A percentile compares a stretch with the other conserved stretches of the same genome.
These are phyloP conservation scores for Talaromyces piceae DNA, from an alignment of 2,329 filamentous ascomycete genomes.

Conservation along the genomic window DNA sequence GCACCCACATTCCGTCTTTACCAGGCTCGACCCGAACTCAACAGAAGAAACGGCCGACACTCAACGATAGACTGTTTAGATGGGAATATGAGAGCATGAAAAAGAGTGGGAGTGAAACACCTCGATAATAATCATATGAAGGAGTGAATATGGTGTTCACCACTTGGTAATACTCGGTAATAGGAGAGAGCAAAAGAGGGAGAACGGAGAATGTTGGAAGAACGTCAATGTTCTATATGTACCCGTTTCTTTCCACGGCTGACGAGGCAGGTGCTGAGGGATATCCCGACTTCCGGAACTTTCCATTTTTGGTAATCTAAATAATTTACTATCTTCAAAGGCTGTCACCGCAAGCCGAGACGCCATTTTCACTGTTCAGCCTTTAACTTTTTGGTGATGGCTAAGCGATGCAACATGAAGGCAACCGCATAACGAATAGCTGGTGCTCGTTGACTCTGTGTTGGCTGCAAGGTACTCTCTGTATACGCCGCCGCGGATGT, in stretches of 20 bases:
- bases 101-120: not conserved
- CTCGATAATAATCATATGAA: not conserved
- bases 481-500: not conserved
- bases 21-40: not conserved
- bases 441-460: not conserved
- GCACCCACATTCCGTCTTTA: not conserved
- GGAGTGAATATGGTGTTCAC: not conserved
- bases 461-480: not conserved
- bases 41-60: not conserved
- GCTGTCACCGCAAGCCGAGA: not conserved
- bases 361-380: not conserved
- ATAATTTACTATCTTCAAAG: not conserved
- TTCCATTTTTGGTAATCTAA: not conserved
- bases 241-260: not conserved
- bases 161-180: no score
- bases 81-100: not conserved
- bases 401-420: not conserved
- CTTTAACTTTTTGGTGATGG: not conserved
- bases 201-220: no score
- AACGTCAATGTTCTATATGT: not conserved
- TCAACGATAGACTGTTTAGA: not conserved
- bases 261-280: not conserved
- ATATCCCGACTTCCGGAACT: not conserved
- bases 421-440: not conserved
- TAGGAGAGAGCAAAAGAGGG: not conserved